Percentiles rank a stretch among this genome's conserved stretches.
These are phyloP conservation scores for Sugiyamaella neomexicana DNA, from an alignment of 1,139 yeast genomes.

Conservation along the genomic window DNA sequence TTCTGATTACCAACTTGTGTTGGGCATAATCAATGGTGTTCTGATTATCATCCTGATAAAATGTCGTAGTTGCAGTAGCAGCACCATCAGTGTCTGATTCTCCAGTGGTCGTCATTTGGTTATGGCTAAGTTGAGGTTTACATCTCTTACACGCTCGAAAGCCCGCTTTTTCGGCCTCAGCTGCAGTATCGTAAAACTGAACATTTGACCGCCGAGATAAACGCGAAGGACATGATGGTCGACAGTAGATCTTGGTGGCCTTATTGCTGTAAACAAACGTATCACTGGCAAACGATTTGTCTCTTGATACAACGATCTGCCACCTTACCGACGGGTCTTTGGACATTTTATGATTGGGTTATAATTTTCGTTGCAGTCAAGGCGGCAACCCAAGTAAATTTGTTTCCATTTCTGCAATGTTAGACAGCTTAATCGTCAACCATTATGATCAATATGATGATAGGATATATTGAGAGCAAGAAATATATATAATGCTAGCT, in stretches of 20 bases:
- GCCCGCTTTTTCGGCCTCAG: constrained; percentile 16
- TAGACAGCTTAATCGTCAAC: background rate
- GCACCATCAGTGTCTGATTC: background rate
- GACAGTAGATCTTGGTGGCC: constrained; percentile 16
- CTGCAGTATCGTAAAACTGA: constrained; percentile 9
- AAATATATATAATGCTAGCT: background rate
- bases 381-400: no score
- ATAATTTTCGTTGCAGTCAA: background rate
- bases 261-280: constrained; percentile 15
- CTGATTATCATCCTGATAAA: constrained; percentile 1
- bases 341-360: background rate
- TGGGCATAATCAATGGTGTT: constrained; percentile 13
- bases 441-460: background rate
- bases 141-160: constrained; percentile 19
- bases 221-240: constrained; percentile 19
- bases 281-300: constrained; percentile 11
- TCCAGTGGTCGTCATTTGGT: background rate
- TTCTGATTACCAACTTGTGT: constrained; percentile 8
- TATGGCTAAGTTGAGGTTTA: constrained; percentile 15
- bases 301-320: constrained; percentile 13
- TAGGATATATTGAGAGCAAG: constrained; percentile 10
- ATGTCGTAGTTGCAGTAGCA: background rate
- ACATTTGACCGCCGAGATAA: constrained; percentile 16
- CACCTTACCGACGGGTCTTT: constrained; percentile 10
- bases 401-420: background rate